These are phyloP conservation scores for Talaromyces sp. DNA, from an alignment of 2,329 filamentous ascomycete species.

Conservation along the genomic window DNA sequence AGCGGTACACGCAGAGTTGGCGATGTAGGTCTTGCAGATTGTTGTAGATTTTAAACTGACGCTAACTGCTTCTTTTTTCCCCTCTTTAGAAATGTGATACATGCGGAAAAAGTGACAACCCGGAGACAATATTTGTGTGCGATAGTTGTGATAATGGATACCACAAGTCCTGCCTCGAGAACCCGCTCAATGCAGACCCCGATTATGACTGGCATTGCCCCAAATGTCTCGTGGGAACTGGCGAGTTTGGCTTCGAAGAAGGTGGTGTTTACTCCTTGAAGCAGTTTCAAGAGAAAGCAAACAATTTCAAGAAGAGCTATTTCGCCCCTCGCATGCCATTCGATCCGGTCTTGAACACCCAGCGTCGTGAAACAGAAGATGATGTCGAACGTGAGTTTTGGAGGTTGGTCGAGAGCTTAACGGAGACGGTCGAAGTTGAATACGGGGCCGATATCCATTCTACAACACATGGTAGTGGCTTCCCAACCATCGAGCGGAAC, in stretches of 20 bases:
- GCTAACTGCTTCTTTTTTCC: slow-evolving; percentile 12
- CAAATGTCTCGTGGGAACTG: slow-evolving; percentile 88
- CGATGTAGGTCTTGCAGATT: slow-evolving; percentile 42
- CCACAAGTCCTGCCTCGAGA: slow-evolving; percentile 84
- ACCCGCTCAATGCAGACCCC: slow-evolving; percentile 69
- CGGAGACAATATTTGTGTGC: slow-evolving; percentile 67
- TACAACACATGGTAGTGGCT: slow-evolving; percentile 94
- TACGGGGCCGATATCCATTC: slow-evolving; percentile 98
- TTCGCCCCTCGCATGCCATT: slow-evolving; percentile 87
- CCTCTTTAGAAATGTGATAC: slow-evolving; percentile 71
- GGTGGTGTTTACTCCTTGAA: slow-evolving; percentile 91
- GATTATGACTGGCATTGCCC: slow-evolving; percentile 95
- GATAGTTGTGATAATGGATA: slow-evolving; percentile 89
- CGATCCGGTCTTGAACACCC: slow-evolving; percentile 75
- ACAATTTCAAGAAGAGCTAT: slow-evolving; percentile 89
- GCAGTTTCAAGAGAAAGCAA: slow-evolving; percentile 93
- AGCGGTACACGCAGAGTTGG: slow-evolving; percentile 53
- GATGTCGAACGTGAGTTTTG: slow-evolving; percentile 97
- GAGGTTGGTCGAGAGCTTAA: slow-evolving; percentile 86
- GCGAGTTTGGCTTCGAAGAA: slow-evolving; percentile 96
- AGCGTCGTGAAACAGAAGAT: slow-evolving; percentile 80
- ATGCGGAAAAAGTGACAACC: slow-evolving; percentile 74
- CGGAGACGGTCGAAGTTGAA: slow-evolving; percentile 94
- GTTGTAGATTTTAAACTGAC: slow-evolving; percentile 17
- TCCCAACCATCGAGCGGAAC: slow-evolving; percentile 88